A percentile compares a stretch with the other conserved stretches of the same genome.
phyloP scores from a whole-genome alignment of 495 filamentous ascomycete genomes.

The Mytilinidion resinicola region DNA sequence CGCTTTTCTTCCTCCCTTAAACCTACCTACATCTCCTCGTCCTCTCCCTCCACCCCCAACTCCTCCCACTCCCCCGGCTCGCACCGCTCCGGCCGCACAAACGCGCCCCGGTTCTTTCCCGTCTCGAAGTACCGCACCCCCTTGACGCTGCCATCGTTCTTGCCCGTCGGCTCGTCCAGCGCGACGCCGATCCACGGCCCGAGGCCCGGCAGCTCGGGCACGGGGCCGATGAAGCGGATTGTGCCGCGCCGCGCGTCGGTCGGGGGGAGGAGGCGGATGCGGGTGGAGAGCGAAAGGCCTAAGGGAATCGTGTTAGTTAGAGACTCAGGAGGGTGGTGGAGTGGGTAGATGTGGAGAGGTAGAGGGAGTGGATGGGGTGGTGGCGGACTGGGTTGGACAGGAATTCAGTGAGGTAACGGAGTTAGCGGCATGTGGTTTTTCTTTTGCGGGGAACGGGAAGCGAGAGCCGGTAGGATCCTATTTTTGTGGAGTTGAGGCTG shows the following conservation, averaged over 20 bases:
- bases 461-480: no score
- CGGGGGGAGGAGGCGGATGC: constrained; percentile 54
- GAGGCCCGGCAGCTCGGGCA: constrained; percentile 67
- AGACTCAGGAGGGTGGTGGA: not conserved
- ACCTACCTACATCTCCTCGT: constrained; percentile 83
- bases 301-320: not conserved
- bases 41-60: constrained; percentile 52
- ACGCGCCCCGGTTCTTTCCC: constrained; percentile 69
- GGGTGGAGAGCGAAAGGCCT: constrained; percentile 53
- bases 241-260: constrained; percentile 72
- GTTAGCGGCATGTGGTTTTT: not conserved
- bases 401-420: not conserved
- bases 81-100: constrained; percentile 83
- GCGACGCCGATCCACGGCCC: constrained; percentile 77
- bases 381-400: not conserved
- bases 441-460: no score
- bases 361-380: not conserved
- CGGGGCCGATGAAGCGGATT: constrained; percentile 73
- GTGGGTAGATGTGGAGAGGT: constrained; percentile 3
- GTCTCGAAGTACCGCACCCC: constrained; percentile 71
- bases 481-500: no score
- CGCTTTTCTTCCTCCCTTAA: no score
- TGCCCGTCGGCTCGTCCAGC: constrained; percentile 80
- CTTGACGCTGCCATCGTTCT: constrained; percentile 82
- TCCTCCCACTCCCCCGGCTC: constrained; percentile 82